Conservation (phyloP, 768 basidiomycete species). For the Austroboletus eburneus region DNA sequence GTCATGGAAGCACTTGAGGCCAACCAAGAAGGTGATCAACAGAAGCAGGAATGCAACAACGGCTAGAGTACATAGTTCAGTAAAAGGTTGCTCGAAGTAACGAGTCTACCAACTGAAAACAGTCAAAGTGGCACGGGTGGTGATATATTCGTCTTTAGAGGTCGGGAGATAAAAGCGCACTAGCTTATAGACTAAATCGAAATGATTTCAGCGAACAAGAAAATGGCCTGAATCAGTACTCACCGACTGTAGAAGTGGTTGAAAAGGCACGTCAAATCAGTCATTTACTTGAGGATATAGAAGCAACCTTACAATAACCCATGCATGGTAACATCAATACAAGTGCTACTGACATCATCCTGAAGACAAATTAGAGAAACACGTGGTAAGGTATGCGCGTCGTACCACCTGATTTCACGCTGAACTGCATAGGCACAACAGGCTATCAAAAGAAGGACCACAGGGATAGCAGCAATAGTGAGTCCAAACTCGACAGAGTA, state of each 20-base stretch:
- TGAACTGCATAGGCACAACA: conserved; percentile 68
- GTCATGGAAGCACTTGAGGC: conserved; percentile 75
- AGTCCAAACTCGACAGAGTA: conserved; percentile 75
- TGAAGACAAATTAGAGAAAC: conserved; percentile 4
- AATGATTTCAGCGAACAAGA: neutral
- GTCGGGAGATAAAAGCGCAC: conserved; percentile 72
- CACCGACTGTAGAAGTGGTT: conserved; percentile 25
- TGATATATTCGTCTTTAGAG: conserved; percentile 50
- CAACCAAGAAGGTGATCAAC: conserved; percentile 69
- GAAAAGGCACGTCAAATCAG: conserved; percentile 3
- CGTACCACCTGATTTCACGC: conserved; percentile 76
- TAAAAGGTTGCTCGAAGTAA: neutral
- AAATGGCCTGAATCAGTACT: conserved; percentile 3
- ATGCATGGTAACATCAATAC: conserved; percentile 73
- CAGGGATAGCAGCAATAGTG: conserved; percentile 79
- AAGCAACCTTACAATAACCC: conserved; percentile 60
- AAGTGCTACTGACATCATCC: conserved; percentile 72
- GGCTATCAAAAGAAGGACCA: conserved; percentile 64
- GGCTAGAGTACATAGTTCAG: conserved; percentile 38
- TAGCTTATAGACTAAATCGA: conserved; percentile 69
- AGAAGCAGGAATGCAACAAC: conserved; percentile 73
- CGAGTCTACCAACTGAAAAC: conserved; percentile 60
- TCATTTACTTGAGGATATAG: neutral
- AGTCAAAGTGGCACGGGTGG: conserved; percentile 78
- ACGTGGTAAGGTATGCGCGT: neutral